These are phyloP conservation scores for Tetracladium marchalianum DNA, from an alignment of 495 filamentous ascomycete genomes.

Conservation along the genomic window DNA sequence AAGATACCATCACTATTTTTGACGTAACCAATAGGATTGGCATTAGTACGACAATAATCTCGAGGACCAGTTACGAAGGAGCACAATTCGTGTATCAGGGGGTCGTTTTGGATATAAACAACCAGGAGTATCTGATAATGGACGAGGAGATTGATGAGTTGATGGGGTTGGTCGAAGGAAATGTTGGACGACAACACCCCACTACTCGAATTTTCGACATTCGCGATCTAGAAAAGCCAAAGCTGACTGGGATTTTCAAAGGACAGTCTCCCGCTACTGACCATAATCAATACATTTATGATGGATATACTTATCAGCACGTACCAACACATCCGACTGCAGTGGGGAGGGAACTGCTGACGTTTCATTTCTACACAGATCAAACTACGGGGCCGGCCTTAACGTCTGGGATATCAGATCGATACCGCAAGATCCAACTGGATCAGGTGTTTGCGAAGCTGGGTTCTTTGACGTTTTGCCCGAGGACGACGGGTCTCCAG, in stretches of 20 bases:
- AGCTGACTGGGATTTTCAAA: constrained; percentile 45
- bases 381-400: constrained; percentile 49
- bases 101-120: constrained; percentile 40
- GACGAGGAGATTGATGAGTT: constrained; percentile 54
- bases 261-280: constrained; percentile 40
- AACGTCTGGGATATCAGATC: constrained; percentile 44
- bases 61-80: constrained; percentile 45
- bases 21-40: constrained; percentile 44
- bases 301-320: constrained; percentile 40
- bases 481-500: constrained; percentile 39
- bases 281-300: constrained; percentile 51
- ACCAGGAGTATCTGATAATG: constrained; percentile 45
- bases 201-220: constrained; percentile 50
- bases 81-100: constrained; percentile 53
- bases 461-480: constrained; percentile 52
- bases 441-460: constrained; percentile 37
- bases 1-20: constrained; percentile 38
- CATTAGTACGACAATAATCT: constrained; percentile 34
- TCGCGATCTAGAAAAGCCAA: constrained; percentile 35
- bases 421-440: constrained; percentile 43
- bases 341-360: no score
- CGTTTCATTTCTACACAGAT: constrained; percentile 7
- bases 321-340: no score
- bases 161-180: constrained; percentile 33
- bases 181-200: constrained; percentile 26